Evolutionary conservation across 2,329 filamentous ascomycete species (phyloP), one percentile per base, ranked within the genome.

Genomic region (Beauveria pseudobassiana): DNA sequence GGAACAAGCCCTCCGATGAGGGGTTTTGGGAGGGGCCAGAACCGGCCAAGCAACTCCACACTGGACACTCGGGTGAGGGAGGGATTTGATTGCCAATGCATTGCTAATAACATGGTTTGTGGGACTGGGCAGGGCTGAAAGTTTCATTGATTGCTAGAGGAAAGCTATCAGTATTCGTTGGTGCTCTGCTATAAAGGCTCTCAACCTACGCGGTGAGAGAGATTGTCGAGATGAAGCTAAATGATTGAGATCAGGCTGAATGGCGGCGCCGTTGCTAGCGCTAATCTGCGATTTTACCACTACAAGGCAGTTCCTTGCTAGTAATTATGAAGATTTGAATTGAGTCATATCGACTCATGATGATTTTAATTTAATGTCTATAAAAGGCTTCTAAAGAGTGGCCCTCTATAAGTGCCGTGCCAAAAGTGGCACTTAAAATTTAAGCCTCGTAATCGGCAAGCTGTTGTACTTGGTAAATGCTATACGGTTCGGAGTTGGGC

Each of bases 1-100:
- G 45, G 30, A 40, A 57, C 43, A 50, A 58, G 30, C 46, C 30
- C 55, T 58, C 55, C 45, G 45, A 60, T 60, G 49, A 60, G 58
- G 58, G 49, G 58, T 53, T 50, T 58, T 45, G 18, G 54, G 43
- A 16, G 24, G 30, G 55, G 16, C 40, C 52, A 43, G 34, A 40
- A 34, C 50, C 50, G 22, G 7, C 42, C 42, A 22, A 43, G 5
- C 45, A 20, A 42, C 56, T 59, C 56, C 56, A 59, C 56, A 26
- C n/a, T 8, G 7, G 10, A 30, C 46, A 45, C 56, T 48, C 20
- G 58, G 58, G 38, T 22, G 10, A 24, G 48, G 40, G 58, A 54
- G 40, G 38, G 3, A 26, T 38, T 22, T 40, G 24, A 51, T 59
- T 43, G 46, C 46, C 34, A 59, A 51, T 51, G 20, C 10, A 43